Evolutionary conservation across 768 basidiomycete species (phyloP), one percentile per base, ranked within the genome.

Genomic region (Boletus subparvulus): DNA sequence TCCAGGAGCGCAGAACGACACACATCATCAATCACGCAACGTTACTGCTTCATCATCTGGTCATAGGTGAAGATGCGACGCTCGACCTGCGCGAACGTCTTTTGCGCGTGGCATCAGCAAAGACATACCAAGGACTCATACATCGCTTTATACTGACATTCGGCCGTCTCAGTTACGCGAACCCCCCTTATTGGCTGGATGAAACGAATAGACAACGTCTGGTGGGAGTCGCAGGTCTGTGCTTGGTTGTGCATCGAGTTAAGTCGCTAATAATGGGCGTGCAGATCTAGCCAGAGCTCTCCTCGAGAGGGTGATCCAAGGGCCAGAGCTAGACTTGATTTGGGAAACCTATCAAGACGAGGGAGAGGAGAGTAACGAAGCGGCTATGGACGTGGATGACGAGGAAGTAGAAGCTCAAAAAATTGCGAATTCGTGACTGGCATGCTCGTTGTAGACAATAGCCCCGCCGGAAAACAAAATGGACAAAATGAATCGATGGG

Each of bases 131-230:
- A 61, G 85, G 84, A 33, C 70, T 89, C 28, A 76, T 76, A 13
- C 85, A 93, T 61, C 78, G 85, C 66, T 92, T 91, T 65, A 82
- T 85, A 30, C 84, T 91, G n/a, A 82, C 85, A 1, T 81, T 94
- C 52, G 88, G 91, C 39, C 79, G 90, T 58, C 73, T 94, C 46
- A 84, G 86, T 54, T 92, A 83, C 56, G 84, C 86, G 7, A 85
- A 84, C 45, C 74, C 81, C 12, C 86, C 87, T 16, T 77, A 81
- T 43, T 88, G 86, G 84, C 68, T 87, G 33, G 72, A 77, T 24
- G 53, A 56, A 16, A 67, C 74, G 46, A 66, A 71, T 16, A 76
- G 73, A 53, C 65, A 68, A 21, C 78, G 79, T 44, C 63, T 85
- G 41, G 77, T 76, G 59, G 65, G 71, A 28, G 71, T 83, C 35